Evolutionary conservation across 2,329 filamentous ascomycete genomes (phyloP).

Genomic region (Botryotinia narcissicola): DNA sequence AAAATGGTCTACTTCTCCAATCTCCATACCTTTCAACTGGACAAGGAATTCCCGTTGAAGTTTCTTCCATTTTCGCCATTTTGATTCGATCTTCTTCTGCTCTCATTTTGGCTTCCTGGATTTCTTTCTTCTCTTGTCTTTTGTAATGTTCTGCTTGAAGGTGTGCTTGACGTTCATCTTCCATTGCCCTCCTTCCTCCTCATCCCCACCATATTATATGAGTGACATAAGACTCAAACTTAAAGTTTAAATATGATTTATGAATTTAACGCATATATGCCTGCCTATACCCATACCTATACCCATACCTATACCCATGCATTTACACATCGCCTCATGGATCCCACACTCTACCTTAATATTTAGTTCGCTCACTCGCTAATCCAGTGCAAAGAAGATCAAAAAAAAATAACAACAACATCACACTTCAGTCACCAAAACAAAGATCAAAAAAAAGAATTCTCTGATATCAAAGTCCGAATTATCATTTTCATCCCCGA

Average conservation of each 20-base stretch:
- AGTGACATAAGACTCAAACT: too few species aligned
- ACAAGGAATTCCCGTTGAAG: neutral
- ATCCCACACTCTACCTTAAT: neutral
- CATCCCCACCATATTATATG: too few species aligned
- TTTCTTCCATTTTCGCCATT: neutral
- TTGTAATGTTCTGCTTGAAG: too few species aligned
- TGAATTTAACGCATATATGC: too few species aligned
- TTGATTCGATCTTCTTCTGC: neutral
- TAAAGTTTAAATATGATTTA: too few species aligned
- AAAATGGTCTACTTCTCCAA: neutral
- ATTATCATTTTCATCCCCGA: neutral
- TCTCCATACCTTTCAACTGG: neutral
- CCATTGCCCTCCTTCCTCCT: too few species aligned
- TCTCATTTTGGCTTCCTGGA: neutral
- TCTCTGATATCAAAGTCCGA: neutral
- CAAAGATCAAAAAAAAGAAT: neutral
- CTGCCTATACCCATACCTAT: too few species aligned
- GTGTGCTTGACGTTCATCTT: too few species aligned
- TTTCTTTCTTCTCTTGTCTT: neutral
- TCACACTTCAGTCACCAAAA: neutral
- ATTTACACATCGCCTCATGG: too few species aligned
- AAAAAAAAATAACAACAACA: neutral
- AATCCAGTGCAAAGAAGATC: too few species aligned
- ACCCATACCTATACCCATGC: too few species aligned
- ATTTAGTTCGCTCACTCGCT: neutral